These are phyloP conservation scores for Thalassiosira hispida DNA, from an alignment of 352 stramenopile genomes.

Conservation along the genomic window DNA sequence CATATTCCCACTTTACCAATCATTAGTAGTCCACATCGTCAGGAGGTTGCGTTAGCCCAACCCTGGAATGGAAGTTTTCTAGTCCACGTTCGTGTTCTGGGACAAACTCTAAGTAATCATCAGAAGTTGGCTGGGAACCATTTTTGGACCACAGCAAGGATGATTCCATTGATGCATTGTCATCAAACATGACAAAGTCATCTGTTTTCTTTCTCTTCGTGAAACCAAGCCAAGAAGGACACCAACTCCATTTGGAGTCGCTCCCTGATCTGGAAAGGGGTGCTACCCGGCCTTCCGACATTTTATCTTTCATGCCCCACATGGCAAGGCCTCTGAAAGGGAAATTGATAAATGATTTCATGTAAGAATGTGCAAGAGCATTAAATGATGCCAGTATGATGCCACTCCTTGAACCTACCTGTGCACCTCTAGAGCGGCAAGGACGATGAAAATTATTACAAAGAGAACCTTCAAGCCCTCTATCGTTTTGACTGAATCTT, in stretches of 20 bases:
- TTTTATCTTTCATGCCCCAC: constrained; percentile 23
- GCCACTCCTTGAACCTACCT: constrained; percentile 23
- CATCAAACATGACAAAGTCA: constrained; percentile 57
- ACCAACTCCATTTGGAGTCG: constrained; percentile 8
- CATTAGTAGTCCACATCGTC: constrained; percentile 50
- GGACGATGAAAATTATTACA: constrained; percentile 28
- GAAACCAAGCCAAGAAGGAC: constrained; percentile 30
- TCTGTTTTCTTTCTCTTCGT: constrained; percentile 42
- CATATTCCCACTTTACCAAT: no score
- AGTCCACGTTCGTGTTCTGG: constrained; percentile 49
- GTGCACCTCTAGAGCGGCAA: constrained; percentile 28
- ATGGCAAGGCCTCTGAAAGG: constrained; percentile 31
- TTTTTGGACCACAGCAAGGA: constrained; percentile 52
- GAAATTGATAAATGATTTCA: background rate
- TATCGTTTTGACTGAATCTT: constrained; percentile 31
- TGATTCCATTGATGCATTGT: constrained; percentile 58
- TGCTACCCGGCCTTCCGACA: background rate
- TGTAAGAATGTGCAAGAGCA: constrained; percentile 12
- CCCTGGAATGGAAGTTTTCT: constrained; percentile 26
- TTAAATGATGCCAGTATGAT: background rate
- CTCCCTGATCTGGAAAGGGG: constrained; percentile 10
- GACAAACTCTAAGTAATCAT: constrained; percentile 57
- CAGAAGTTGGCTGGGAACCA: constrained; percentile 38
- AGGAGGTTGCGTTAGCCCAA: constrained; percentile 26
- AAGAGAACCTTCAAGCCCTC: constrained; percentile 29